A percentile compares a stretch with the other conserved stretches of the same genome.
Conservation (phyloP, 345 rosid species). For the Pugionium cornutum region DNA sequence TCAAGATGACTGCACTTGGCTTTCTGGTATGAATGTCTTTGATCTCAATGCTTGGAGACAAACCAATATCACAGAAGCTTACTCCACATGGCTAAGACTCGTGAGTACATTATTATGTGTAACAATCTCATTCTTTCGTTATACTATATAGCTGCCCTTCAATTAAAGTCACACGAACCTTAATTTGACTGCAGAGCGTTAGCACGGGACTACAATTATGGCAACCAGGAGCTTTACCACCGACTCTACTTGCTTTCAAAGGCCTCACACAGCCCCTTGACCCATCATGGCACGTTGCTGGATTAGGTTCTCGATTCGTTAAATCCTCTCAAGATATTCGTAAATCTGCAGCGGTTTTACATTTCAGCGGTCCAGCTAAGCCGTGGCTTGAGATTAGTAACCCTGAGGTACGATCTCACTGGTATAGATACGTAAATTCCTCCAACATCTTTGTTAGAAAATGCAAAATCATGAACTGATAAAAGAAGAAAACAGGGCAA, state of each 20-base stretch:
- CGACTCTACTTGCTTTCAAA: constrained; percentile 69
- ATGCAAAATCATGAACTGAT: constrained; percentile 68
- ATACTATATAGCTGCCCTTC: background rate
- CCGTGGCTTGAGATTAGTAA: constrained; percentile 91
- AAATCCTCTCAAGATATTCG: constrained; percentile 40
- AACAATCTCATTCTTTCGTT: constrained; percentile 9
- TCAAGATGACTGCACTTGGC: constrained; percentile 71
- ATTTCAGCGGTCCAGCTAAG: constrained; percentile 92
- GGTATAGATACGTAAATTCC: constrained; percentile 71
- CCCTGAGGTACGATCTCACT: constrained; percentile 58
- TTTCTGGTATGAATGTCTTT: constrained; percentile 80
- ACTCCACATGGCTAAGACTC: constrained; percentile 69
- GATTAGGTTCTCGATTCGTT: constrained; percentile 63
- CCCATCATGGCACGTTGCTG: constrained; percentile 81
- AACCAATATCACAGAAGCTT: constrained; percentile 59
- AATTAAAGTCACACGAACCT: constrained; percentile 2
- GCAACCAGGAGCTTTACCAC: constrained; percentile 87
- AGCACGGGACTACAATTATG: constrained; percentile 67
- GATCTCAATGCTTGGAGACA: constrained; percentile 91
- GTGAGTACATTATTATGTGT: constrained; percentile 46
- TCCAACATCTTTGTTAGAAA: constrained; percentile 67
- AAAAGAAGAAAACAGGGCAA: constrained; percentile 10
- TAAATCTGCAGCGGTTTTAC: constrained; percentile 74
- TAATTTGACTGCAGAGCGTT: constrained; percentile 51
- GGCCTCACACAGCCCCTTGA: constrained; percentile 73